Evolutionary conservation across 169 alveolate species (phyloP).

Genomic region (Cryptosporidium parvum): DNA sequence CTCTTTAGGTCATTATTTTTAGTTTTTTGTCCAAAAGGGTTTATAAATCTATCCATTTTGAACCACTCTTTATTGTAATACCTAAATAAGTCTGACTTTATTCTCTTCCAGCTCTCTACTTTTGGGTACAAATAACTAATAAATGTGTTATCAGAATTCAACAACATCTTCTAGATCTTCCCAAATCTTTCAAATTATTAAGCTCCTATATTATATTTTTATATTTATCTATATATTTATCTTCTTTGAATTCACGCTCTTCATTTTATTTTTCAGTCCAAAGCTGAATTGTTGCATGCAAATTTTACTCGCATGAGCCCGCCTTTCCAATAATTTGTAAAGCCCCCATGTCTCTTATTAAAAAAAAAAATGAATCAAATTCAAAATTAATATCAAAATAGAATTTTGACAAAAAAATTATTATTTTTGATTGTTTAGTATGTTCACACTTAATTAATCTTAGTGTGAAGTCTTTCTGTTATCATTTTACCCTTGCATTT

Average conservation of each 20-base stretch:
- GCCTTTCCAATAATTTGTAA: conserved; percentile 26
- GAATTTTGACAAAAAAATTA: background rate
- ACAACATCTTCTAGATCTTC: background rate
- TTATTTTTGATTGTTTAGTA: too few relatives aligned
- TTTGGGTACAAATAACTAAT: conserved; percentile 66
- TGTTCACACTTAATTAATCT: background rate
- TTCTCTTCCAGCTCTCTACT: conserved; percentile 45
- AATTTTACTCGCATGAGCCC: conserved; percentile 25
- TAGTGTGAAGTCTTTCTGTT: background rate
- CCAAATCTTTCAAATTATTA: background rate
- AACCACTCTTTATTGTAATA: conserved; percentile 61
- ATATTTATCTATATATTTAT: background rate
- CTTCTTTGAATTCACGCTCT: background rate
- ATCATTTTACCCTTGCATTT: background rate
- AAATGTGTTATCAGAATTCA: conserved; percentile 25
- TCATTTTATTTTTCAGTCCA: background rate
- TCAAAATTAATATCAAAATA: background rate
- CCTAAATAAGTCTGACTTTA: conserved; percentile 24
- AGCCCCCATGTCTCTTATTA: conserved; percentile 18
- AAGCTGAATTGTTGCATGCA: conserved; percentile 8
- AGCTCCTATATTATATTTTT: background rate
- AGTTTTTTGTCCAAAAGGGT: conserved; percentile 4
- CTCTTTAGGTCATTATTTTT: conserved; percentile 15
- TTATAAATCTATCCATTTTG: conserved; percentile 29
- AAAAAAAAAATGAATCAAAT: background rate